Evolutionary conservation across 345 rosid genomes (phyloP).

Genomic region (Mangifera indica): DNA sequence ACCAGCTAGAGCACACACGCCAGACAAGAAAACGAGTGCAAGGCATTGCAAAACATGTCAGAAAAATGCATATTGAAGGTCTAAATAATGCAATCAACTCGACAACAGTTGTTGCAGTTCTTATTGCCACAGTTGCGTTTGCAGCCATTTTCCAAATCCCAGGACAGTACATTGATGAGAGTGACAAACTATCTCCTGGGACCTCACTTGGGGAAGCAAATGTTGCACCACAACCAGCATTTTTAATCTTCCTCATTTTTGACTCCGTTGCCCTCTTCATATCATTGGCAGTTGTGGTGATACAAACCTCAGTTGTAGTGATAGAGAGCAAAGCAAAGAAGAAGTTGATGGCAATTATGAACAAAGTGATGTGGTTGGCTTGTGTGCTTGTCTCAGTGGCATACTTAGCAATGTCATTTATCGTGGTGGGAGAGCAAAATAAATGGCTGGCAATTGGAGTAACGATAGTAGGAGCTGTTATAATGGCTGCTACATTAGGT

Average conservation of each 20-base stretch:
- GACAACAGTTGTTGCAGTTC: conserved; percentile 90
- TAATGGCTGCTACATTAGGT: conserved; percentile 90
- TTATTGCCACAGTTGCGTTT: conserved; percentile 89
- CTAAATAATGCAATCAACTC: conserved; percentile 94
- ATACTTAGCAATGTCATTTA: conserved; percentile 67
- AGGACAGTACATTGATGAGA: conserved; percentile 73
- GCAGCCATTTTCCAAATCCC: conserved; percentile 95
- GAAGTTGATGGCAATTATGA: conserved; percentile 91
- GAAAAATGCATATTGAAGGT: conserved; percentile 86
- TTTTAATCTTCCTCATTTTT: conserved; percentile 76
- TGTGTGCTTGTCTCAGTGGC: conserved; percentile 82
- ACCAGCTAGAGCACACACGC: conserved; percentile 87
- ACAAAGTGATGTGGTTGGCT: conserved; percentile 95
- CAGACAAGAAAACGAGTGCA: conserved; percentile 84
- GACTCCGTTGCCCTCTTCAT: conserved; percentile 89
- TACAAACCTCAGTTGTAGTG: conserved; percentile 92
- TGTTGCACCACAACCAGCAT: conserved; percentile 60
- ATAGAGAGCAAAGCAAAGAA: conserved; percentile 92
- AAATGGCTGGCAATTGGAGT: conserved; percentile 78
- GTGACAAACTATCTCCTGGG: conserved; percentile 34
- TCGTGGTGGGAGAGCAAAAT: conserved; percentile 75
- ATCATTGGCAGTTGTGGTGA: conserved; percentile 89
- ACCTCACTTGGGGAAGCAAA: conserved; percentile 75
- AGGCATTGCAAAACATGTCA: conserved; percentile 79
- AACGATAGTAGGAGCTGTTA: conserved; percentile 70